Evolutionary conservation across 23 red algal genomes (phyloP).

Genomic region (Cyanidioschyzon merolae): DNA sequence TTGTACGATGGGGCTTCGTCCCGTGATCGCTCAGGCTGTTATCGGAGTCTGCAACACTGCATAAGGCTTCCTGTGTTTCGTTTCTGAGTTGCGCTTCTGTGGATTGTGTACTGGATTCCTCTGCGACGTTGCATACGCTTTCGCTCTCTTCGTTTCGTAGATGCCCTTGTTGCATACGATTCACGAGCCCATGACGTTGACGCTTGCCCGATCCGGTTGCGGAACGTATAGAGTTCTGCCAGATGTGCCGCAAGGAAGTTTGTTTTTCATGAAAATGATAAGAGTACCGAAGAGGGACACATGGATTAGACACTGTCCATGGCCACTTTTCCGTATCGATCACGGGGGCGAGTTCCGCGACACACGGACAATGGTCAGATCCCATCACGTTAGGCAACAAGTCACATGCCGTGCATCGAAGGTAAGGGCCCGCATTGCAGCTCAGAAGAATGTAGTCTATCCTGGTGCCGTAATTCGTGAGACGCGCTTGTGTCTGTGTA

Average conservation of each 20-base stretch:
- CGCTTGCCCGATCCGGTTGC: too few relatives aligned
- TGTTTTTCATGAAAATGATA: background rate
- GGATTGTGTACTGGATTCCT: too few relatives aligned
- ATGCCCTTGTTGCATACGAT: too few relatives aligned
- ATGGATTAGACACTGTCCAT: background rate
- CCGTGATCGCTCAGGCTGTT: too few relatives aligned
- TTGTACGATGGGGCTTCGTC: too few relatives aligned
- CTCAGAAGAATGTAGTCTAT: conserved; percentile 21
- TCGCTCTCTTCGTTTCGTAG: too few relatives aligned
- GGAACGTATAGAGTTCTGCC: too few relatives aligned
- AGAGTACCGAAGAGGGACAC: background rate
- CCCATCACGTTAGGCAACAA: conserved; percentile 14
- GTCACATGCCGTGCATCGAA: background rate
- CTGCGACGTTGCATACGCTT: too few relatives aligned
- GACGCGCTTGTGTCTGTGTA: conserved; percentile 8
- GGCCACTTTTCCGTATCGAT: background rate
- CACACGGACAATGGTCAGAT: conserved; percentile 24
- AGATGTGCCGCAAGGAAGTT: background rate
- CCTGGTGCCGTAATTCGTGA: conserved; percentile 20
- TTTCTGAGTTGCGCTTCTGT: too few relatives aligned
- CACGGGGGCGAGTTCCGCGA: background rate
- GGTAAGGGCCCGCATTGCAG: background rate
- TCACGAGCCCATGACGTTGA: too few relatives aligned
- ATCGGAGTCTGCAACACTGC: too few relatives aligned
- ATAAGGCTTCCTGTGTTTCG: too few relatives aligned